A percentile compares a stretch with the other conserved stretches of the same genome.
These are phyloP conservation scores for Apophysomyces variabilis DNA, from an alignment of 371 early-diverging fungal species.

Conservation along the genomic window DNA sequence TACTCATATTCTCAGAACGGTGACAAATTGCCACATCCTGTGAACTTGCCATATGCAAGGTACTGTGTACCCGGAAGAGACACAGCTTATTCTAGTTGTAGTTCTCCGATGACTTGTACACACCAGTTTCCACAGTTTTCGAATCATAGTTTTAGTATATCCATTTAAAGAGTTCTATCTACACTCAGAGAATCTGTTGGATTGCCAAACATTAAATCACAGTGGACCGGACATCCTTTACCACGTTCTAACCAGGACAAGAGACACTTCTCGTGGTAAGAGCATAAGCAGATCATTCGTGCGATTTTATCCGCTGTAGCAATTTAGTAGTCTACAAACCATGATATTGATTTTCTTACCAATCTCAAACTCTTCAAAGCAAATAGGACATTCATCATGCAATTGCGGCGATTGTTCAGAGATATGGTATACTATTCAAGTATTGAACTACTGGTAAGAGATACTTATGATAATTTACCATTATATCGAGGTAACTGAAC, in stretches of 20 bases:
- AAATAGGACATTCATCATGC: conserved; percentile 86
- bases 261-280: conserved; percentile 83
- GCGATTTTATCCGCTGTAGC: conserved; percentile 68
- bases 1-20: background rate
- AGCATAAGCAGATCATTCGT: conserved; percentile 85
- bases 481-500: conserved; percentile 69
- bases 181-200: background rate
- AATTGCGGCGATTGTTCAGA: conserved; percentile 62
- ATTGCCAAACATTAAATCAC: conserved; percentile 33
- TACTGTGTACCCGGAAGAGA: background rate
- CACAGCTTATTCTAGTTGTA: background rate
- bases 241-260: conserved; percentile 73
- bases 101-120: background rate
- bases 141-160: background rate
- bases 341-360: conserved; percentile 41
- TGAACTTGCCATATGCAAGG: too few relatives aligned
- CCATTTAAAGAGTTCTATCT: background rate
- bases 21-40: too few relatives aligned
- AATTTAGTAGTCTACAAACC: conserved; percentile 1
- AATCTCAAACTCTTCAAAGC: conserved; percentile 86
- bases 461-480: conserved; percentile 48
- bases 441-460: background rate
- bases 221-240: conserved; percentile 78
- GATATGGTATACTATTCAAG: conserved; percentile 57
- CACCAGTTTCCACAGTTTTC: background rate